Conservation (phyloP, 495 filamentous ascomycete genomes). For the Hypoxylon rickii region DNA sequence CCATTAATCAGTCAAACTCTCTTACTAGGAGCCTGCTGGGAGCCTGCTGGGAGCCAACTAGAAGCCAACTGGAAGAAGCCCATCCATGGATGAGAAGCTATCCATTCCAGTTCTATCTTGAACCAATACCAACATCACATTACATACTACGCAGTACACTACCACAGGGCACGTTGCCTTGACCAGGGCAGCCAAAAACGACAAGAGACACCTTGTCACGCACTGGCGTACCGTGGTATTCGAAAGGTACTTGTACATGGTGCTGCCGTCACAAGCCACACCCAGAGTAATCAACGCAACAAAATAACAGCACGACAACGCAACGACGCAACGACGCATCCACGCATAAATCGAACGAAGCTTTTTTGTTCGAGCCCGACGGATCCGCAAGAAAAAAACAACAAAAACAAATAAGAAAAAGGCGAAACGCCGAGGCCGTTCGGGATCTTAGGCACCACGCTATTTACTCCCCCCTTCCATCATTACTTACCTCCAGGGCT, state of each 20-base stretch:
- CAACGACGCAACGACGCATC: no score
- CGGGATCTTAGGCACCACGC: constrained; percentile 34
- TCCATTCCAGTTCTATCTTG: background rate
- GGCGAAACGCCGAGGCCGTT: constrained; percentile 28
- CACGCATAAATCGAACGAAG: no score
- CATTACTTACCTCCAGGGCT: no score
- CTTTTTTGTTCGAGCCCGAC: constrained; percentile 30
- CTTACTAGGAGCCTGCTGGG: background rate
- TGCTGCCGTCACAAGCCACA: constrained; percentile 18
- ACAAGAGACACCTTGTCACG: background rate
- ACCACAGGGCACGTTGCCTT: background rate
- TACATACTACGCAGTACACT: constrained; percentile 1
- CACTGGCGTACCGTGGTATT: background rate
- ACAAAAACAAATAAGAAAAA: constrained; percentile 1
- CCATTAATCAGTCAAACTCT: constrained; percentile 19
- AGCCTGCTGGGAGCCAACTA: no score
- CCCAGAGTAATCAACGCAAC: constrained; percentile 7
- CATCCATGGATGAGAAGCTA: constrained; percentile 7
- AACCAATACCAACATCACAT: constrained; percentile 11
- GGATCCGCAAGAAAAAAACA: constrained; percentile 17
- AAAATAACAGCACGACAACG: no score
- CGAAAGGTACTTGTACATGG: constrained; percentile 2
- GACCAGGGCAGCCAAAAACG: background rate
- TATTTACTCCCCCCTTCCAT: constrained; percentile 15
- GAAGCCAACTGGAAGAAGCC: no score